Conservation (phyloP, 2,329 filamentous ascomycete species). For the Aureobasidium sp. region DNA sequence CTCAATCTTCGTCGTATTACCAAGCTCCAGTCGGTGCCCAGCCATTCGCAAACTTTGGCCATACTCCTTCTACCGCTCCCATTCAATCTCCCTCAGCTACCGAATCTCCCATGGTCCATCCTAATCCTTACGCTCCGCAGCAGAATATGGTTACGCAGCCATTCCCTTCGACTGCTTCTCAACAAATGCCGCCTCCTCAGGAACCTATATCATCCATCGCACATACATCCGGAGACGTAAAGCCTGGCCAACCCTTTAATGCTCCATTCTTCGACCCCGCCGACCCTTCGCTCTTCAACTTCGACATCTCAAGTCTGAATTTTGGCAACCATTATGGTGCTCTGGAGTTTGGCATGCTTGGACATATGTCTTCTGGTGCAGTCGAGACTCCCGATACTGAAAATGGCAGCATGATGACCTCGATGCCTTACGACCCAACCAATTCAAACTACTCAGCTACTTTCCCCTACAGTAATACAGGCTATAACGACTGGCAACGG, state of each 20-base stretch:
- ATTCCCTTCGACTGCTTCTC: conserved; percentile 29
- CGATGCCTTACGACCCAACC: conserved; percentile 23
- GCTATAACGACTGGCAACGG: conserved; percentile 23
- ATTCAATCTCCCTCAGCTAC: conserved; percentile 34
- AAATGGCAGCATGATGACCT: conserved; percentile 19
- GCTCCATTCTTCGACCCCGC: conserved; percentile 73
- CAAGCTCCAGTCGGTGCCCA: conserved; percentile 1
- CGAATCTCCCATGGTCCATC: conserved; percentile 34
- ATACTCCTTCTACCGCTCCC: conserved; percentile 14
- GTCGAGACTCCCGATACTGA: conserved; percentile 27
- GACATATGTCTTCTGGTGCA: conserved; percentile 91
- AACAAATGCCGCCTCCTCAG: conserved; percentile 38
- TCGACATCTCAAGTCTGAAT: conserved; percentile 86
- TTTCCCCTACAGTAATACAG: conserved; percentile 17
- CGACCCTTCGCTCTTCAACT: conserved; percentile 89
- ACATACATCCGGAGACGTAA: conserved; percentile 32
- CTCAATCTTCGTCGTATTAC: conserved; percentile 18
- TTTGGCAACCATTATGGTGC: conserved; percentile 96
- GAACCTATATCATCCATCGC: conserved; percentile 40
- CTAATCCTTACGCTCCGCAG: conserved; percentile 41
- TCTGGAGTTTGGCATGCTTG: conserved; percentile 90
- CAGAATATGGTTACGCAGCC: conserved; percentile 2
- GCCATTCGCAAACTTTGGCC: conserved; percentile 10
- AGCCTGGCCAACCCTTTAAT: conserved; percentile 39
- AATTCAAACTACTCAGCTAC: conserved; percentile 17